These are phyloP conservation scores for Takashimella tepidaria DNA, from an alignment of 1,284 basidiomycete species.

Conservation along the genomic window DNA sequence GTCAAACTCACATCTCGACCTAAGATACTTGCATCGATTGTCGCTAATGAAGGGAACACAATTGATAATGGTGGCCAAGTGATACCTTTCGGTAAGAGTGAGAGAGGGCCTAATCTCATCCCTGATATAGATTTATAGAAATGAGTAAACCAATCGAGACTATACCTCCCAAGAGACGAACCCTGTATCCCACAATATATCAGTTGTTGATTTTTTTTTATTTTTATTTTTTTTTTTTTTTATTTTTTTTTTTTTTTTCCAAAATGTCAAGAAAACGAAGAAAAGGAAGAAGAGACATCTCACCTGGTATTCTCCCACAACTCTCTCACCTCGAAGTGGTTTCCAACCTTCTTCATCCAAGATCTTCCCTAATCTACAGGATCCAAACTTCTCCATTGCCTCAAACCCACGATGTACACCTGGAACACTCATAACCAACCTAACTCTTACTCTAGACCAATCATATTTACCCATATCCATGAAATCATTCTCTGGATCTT, in stretches of 20 bases:
- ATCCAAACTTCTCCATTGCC: constrained; percentile 30
- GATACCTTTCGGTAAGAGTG: constrained; percentile 19
- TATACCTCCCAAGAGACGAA: constrained; percentile 42
- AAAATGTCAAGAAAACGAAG: too few species aligned
- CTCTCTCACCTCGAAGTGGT: constrained; percentile 26
- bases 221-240: too few species aligned
- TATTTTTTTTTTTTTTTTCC: too few species aligned
- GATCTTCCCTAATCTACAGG: constrained; percentile 34
- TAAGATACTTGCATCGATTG: constrained; percentile 31
- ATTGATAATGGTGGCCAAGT: constrained; percentile 40
- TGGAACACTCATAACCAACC: constrained; percentile 41
- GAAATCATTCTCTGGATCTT: constrained; percentile 19
- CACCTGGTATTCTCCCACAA: constrained; percentile 45
- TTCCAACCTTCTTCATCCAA: constrained; percentile 37
- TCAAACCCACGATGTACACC: constrained; percentile 34
- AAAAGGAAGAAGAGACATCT: constrained; percentile 3
- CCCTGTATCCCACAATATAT: constrained; percentile 26
- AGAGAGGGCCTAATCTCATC: constrained; percentile 18
- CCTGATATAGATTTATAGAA: constrained; percentile 37
- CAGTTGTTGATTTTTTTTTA: background rate
- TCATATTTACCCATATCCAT: constrained; percentile 33
- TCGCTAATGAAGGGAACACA: constrained; percentile 40
- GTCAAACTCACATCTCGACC: constrained; percentile 29
- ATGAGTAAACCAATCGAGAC: constrained; percentile 37
- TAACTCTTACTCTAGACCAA: constrained; percentile 41